Evolutionary conservation across 345 rosid genomes (phyloP), one percentile per base, ranked within the genome.

Genomic region (Aurinia saxatilis): DNA sequence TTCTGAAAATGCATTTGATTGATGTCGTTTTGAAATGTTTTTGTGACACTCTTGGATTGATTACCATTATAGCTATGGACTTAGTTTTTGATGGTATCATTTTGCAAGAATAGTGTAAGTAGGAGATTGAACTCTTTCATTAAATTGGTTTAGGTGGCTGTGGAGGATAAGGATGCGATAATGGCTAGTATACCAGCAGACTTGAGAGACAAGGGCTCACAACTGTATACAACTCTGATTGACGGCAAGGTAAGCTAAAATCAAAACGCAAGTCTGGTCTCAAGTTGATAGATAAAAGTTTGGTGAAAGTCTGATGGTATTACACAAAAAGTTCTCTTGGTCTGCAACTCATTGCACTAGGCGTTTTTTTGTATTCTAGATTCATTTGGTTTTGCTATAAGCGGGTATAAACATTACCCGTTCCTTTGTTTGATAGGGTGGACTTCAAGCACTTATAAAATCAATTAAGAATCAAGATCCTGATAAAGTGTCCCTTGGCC

Each of bases 391-490:
- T 18, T 25, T 27, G 35, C 16, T 30, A 19, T 30, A 36, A 30
- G 34, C 7, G 27, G 29, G 14, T 55, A 48, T 44, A 19, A 48
- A 34, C 7, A 40, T 23, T 55, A 2, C 6, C 2, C 27, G 9
- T 47, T 55, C 13, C 11, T 63, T 67, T 60, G 48, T 66, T 75
- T 61, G 52, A 33, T 53, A 92, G 98, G 97, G 88, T 56, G 97
- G 96, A 76, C 66, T 92, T 71, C 78, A 92, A 74, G 81, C 75
- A 10, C 96, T 92, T 60, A 67, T 87, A 63, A 79, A 77, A 62
- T 66, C 51, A 50, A 85, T 92, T 36, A 85, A 87, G 82, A 88
- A 87, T 36, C 85, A 92, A 80, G 91, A 89, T 73, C 90, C 97
- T 21, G 98, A 92, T 78, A 85, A 74, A 79, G 90, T 89, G 46